Evolutionary conservation across 140 eudicot genomes (phyloP).

Genomic region (Bidens hawaiensis): DNA sequence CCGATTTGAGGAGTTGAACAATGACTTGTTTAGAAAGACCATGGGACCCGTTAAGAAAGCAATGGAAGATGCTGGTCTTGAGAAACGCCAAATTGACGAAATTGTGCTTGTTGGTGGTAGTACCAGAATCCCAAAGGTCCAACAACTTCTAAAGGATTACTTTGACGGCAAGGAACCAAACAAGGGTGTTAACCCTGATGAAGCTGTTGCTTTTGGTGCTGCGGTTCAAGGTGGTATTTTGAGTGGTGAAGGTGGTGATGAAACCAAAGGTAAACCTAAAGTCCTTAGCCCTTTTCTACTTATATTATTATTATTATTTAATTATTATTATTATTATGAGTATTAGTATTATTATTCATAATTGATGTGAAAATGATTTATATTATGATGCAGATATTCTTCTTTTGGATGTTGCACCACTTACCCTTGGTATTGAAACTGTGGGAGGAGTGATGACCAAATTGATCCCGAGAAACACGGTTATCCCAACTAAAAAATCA

Average conservation of each 20-base stretch:
- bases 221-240: conserved; percentile 74
- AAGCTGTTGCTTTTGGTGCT: conserved; percentile 80
- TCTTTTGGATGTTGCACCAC: conserved; percentile 72
- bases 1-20: conserved; percentile 68
- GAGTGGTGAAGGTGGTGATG: conserved; percentile 78
- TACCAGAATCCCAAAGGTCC: conserved; percentile 75
- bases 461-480: conserved; percentile 71
- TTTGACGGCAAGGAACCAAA: conserved; percentile 70
- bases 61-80: conserved; percentile 61
- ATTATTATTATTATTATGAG: not conserved
- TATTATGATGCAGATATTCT: conserved; percentile 41
- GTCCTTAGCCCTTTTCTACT: not conserved
- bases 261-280: conserved; percentile 60
- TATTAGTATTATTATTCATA: not conserved
- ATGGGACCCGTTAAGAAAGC: conserved; percentile 84
- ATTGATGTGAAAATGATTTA: not conserved
- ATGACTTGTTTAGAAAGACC: conserved; percentile 70
- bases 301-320: not conserved
- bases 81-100: conserved; percentile 64
- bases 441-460: conserved; percentile 80
- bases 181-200: conserved; percentile 77
- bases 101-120: conserved; percentile 85
- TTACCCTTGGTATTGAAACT: conserved; percentile 71
- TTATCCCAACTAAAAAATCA: conserved; percentile 67
- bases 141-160: conserved; percentile 60